Conservation (phyloP, 2,329 filamentous ascomycete species). For the Fragosphaeria purpurea region DNA sequence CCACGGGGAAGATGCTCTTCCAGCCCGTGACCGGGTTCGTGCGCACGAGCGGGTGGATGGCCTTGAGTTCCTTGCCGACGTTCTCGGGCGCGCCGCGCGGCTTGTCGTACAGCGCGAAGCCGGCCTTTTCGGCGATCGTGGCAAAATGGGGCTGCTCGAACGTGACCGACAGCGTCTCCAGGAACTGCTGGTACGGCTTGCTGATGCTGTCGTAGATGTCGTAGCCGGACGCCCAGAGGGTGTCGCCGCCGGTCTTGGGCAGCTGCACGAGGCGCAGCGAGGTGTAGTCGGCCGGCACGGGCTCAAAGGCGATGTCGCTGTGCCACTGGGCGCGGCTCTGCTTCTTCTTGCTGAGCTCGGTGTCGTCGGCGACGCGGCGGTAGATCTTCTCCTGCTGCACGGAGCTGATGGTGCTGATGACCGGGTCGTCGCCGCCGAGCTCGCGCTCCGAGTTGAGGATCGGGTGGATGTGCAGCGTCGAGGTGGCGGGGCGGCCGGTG, state of each 20-base stretch:
- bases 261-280: constrained; percentile 33
- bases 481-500: constrained; percentile 46
- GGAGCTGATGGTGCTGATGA: constrained; percentile 52
- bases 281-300: constrained; percentile 42
- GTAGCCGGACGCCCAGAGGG: constrained; percentile 33
- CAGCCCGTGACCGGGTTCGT: constrained; percentile 51
- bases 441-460: constrained; percentile 44
- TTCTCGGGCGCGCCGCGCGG: constrained; percentile 42
- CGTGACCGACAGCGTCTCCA: constrained; percentile 48
- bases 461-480: constrained; percentile 51
- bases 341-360: constrained; percentile 17
- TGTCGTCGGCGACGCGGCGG: constrained; percentile 8
- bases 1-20: constrained; percentile 44
- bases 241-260: constrained; percentile 22
- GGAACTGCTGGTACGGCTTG: constrained; percentile 40
- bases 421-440: constrained; percentile 38
- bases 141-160: constrained; percentile 40
- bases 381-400: constrained; percentile 33
- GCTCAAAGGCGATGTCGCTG: constrained; percentile 38
- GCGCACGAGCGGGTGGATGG: constrained; percentile 43
- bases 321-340: constrained; percentile 33
- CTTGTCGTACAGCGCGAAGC: constrained; percentile 35
- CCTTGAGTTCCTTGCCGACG: constrained; percentile 34
- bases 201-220: constrained; percentile 40
- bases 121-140: constrained; percentile 32